Evolutionary conservation across 1,284 basidiomycete genomes (phyloP).

Genomic region (Lentinula novae-zelandiae): DNA sequence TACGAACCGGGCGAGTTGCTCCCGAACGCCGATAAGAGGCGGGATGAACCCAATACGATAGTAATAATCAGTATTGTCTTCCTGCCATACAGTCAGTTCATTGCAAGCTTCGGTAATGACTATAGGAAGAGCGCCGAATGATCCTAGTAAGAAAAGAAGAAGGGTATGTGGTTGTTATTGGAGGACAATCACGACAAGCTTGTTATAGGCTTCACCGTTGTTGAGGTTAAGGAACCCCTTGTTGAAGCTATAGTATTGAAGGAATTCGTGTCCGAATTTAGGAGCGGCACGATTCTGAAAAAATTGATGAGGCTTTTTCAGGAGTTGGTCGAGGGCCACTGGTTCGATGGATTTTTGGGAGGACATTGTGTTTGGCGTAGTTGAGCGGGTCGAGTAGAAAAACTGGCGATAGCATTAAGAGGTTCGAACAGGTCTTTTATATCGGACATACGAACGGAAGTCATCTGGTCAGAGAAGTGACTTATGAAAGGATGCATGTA

Average conservation of each 20-base stretch:
- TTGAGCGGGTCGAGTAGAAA: neutral
- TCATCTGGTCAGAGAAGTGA: too few relatives aligned
- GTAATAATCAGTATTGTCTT: conserved; percentile 65
- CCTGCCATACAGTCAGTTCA: conserved; percentile 43
- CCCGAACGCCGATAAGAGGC: conserved; percentile 40
- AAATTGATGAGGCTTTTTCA: neutral
- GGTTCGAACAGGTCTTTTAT: neutral
- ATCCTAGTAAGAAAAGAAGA: conserved; percentile 37
- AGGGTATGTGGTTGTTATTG: too few relatives aligned
- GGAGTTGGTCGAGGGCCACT: neutral
- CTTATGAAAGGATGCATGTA: too few relatives aligned
- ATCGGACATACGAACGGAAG: too few relatives aligned
- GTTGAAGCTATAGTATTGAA: conserved; percentile 3
- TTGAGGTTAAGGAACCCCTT: conserved; percentile 58
- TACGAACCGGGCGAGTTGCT: conserved; percentile 55
- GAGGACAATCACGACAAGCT: too few relatives aligned
- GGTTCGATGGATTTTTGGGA: neutral
- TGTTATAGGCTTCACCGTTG: conserved; percentile 38
- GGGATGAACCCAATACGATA: conserved; percentile 41
- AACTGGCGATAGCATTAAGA: neutral
- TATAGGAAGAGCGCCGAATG: conserved; percentile 64
- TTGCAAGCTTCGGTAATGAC: conserved; percentile 55
- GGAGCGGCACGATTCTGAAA: neutral
- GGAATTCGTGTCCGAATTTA: conserved; percentile 4
- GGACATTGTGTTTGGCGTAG: neutral